Percentiles rank a stretch among this genome's conserved stretches.
Evolutionary conservation across 306 rosid species (phyloP).

Genomic region (Gillenia trifoliata): DNA sequence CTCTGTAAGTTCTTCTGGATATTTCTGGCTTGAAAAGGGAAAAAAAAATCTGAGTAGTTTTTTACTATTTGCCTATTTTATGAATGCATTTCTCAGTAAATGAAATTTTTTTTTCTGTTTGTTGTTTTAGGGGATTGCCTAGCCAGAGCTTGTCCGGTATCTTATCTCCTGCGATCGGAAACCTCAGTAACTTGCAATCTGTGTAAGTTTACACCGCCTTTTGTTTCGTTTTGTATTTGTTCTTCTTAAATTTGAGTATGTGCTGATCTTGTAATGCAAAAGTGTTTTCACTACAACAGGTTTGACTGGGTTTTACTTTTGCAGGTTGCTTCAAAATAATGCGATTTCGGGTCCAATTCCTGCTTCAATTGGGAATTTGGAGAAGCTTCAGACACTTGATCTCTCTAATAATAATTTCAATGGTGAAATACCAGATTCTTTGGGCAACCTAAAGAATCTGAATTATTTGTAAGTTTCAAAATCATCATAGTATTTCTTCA

Average conservation of each 20-base stretch:
- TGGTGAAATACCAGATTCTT: constrained; percentile 77
- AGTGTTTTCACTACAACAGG: neutral
- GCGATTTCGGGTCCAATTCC: constrained; percentile 84
- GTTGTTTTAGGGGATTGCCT: constrained; percentile 74
- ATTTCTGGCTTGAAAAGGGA: neutral
- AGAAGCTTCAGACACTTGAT: constrained; percentile 89
- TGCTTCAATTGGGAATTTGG: constrained; percentile 63
- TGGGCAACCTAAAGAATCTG: constrained; percentile 76
- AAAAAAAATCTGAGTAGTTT: neutral
- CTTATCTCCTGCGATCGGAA: constrained; percentile 80
- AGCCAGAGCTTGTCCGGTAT: constrained; percentile 93
- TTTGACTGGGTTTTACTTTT: constrained; percentile 4
- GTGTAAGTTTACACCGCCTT: constrained; percentile 58
- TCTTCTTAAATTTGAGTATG: constrained; percentile 5
- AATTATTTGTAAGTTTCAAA: constrained; percentile 78
- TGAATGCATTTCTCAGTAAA: constrained; percentile 11
- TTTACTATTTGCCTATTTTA: constrained; percentile 5
- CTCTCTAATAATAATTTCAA: constrained; percentile 72
- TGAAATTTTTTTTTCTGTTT: constrained; percentile 1
- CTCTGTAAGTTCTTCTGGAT: constrained; percentile 55
- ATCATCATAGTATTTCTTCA: neutral
- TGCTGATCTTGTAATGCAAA: neutral
- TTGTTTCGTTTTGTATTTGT: neutral
- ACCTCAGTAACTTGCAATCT: constrained; percentile 74
- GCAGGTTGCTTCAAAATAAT: constrained; percentile 94